Base-by-base conservation (phyloP, 805 yeast species). In the Candida boidinii region DNA sequence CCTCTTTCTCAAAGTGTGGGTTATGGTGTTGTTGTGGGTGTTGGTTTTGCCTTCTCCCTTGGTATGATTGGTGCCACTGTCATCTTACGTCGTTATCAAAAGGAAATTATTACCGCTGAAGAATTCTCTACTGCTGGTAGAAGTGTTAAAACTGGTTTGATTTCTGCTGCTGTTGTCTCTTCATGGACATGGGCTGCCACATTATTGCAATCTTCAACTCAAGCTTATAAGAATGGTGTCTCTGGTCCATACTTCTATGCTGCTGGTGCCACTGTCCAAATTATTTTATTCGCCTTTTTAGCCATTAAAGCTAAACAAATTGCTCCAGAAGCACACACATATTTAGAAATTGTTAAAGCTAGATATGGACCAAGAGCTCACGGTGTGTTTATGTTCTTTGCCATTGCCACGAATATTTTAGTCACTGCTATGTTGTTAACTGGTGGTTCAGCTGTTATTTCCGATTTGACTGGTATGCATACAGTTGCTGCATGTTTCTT, bases 141-240 rank as follows among this genome's bases (percentile, higher is more conserved):
- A 52, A 67, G 85, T 4, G 94, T 88, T 26, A 82, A 80, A 46
- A 77, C 90, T 0, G 92, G 92, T 30, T 64, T 88, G 43, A 79
- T 86, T 40, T 78, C 90, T 5, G 78, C 94, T 7, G 95, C 95
- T 7, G 96, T 88, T 20, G 95, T 87, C 7, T 78, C 90, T 10
- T 78, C 90, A 7, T 88, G 97, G 97, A 86, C 96, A 8, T 79
- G 87, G 87, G 83, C 83, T n/a, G 84, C 86, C 3, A 83, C 94
- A 2, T 58, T 83, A 30, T 62, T 83, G 21, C 77, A 76, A 24
- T 76, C 86, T 3, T 74, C 94, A 1, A 73, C 94, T 15, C 87
- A 81, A 53, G 84, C 84, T 16, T 87, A 83, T 56, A 62, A 62
- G 27, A 66, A 76, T 37, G 97, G 97, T 48, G 72, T 88, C 26